A percentile compares a stretch with the other conserved stretches of the same genome.
phyloP scores from a whole-genome alignment of 768 basidiomycete genomes.

The Leccinum olivaceopallidum region DNA sequence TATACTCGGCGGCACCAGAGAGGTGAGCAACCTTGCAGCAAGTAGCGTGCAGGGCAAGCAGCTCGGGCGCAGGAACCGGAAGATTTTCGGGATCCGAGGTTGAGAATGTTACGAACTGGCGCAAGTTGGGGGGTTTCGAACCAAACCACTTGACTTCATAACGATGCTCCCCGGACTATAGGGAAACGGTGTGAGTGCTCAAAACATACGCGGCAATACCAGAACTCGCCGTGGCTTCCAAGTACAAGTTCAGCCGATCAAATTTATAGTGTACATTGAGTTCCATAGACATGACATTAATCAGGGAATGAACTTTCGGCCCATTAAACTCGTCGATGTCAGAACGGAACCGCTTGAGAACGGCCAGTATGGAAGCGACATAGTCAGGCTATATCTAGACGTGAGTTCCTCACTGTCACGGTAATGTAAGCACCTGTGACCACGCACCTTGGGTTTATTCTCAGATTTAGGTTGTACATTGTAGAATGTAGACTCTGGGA shows the following conservation, averaged over 20 bases:
- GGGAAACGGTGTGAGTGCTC: not conserved
- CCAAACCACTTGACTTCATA: slow-evolving; percentile 10
- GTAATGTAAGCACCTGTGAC: not conserved
- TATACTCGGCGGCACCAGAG: slow-evolving; percentile 22
- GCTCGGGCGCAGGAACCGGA: slow-evolving; percentile 14
- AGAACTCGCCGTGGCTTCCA: slow-evolving; percentile 10
- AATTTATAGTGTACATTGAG: not conserved
- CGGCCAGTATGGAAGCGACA: not conserved
- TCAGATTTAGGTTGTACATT: not conserved
- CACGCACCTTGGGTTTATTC: not conserved
- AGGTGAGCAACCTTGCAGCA: slow-evolving; percentile 29
- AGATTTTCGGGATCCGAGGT: slow-evolving; percentile 5
- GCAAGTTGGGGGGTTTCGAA: not conserved
- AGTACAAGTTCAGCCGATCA: slow-evolving; percentile 5
- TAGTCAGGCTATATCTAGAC: not conserved
- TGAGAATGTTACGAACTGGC: slow-evolving; percentile 6
- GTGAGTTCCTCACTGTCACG: not conserved
- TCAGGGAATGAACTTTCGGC: slow-evolving; percentile 9
- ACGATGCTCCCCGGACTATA: not conserved
- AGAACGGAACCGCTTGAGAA: not conserved
- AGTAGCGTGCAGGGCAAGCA: slow-evolving; percentile 24
- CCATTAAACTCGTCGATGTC: not conserved
- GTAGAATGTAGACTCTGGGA: slow-evolving; percentile 8
- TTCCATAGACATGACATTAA: slow-evolving; percentile 7
- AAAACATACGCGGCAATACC: not conserved